Conservation (phyloP, 768 basidiomycete genomes). For the Trametes punicea region DNA sequence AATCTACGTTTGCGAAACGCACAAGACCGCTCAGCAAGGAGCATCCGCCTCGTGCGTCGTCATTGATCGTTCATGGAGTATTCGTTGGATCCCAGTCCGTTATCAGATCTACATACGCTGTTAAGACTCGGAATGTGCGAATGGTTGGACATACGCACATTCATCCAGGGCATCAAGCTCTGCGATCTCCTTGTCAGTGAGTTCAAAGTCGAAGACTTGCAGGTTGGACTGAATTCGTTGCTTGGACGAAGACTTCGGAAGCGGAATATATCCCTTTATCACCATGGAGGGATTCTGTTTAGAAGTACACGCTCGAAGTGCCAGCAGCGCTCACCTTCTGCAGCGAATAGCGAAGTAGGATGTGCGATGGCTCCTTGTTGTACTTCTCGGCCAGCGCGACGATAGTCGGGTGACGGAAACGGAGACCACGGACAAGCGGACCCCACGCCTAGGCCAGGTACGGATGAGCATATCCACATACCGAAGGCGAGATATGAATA, state of each 20-base stretch:
- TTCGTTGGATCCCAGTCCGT: conserved; percentile 31
- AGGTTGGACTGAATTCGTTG: conserved; percentile 55
- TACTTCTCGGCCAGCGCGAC: conserved; percentile 49
- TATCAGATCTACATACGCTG: conserved; percentile 19
- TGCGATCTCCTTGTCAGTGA: conserved; percentile 47
- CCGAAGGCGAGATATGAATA: conserved; percentile 21
- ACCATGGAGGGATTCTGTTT: not conserved
- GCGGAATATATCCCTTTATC: conserved; percentile 51
- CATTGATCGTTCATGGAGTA: conserved; percentile 13
- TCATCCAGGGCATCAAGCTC: conserved; percentile 52
- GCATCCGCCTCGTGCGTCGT: not conserved
- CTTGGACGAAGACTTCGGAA: conserved; percentile 60
- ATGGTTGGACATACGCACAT: conserved; percentile 33
- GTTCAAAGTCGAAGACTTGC: conserved; percentile 61
- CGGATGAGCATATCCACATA: not conserved
- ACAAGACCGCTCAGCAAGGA: no score
- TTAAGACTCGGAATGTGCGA: not conserved
- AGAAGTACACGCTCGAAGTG: not conserved
- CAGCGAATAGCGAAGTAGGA: conserved; percentile 72
- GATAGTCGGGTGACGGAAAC: conserved; percentile 59
- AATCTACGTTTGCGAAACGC: not conserved
- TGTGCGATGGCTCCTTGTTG: conserved; percentile 50
- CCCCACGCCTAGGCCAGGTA: conserved; percentile 57
- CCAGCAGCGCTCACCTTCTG: conserved; percentile 53
- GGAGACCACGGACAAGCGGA: conserved; percentile 62